These are phyloP conservation scores for Uromyces viciae-fabae DNA, from an alignment of 1,284 basidiomycete genomes.

Conservation along the genomic window DNA sequence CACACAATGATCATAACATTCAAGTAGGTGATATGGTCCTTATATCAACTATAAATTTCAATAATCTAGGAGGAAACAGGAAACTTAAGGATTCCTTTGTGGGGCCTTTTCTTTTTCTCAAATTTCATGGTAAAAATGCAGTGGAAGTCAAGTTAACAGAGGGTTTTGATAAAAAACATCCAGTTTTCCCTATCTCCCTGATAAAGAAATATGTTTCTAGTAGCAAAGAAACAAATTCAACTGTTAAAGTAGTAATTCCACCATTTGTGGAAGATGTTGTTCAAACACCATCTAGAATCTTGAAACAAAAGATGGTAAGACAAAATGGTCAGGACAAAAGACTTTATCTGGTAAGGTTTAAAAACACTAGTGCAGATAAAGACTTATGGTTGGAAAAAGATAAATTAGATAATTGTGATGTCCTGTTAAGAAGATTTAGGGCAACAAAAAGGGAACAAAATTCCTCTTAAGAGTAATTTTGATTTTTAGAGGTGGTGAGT, in stretches of 20 bases:
- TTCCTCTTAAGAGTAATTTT: too few relatives aligned
- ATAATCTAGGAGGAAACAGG: neutral
- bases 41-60: constrained; percentile 2
- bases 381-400: too few relatives aligned
- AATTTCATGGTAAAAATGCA: constrained; percentile 10
- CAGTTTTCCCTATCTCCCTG: neutral
- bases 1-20: neutral
- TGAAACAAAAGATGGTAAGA: neutral
- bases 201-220: neutral
- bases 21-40: constrained; percentile 10
- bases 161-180: constrained; percentile 9
- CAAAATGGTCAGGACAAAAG: neutral
- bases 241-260: neutral
- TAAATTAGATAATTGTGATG: too few relatives aligned
- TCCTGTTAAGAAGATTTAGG: too few relatives aligned
- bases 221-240: neutral
- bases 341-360: neutral
- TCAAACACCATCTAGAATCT: neutral
- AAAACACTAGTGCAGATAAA: neutral
- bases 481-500: too few relatives aligned
- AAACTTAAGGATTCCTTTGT: constrained; percentile 20
- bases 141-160: neutral
- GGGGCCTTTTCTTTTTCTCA: neutral
- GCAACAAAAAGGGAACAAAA: too few relatives aligned
- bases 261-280: neutral